A percentile compares a stretch with the other conserved stretches of the same genome.
phyloP scores from a whole-genome alignment of 495 filamentous ascomycete species.

The Aspergillus olivimuriae region DNA sequence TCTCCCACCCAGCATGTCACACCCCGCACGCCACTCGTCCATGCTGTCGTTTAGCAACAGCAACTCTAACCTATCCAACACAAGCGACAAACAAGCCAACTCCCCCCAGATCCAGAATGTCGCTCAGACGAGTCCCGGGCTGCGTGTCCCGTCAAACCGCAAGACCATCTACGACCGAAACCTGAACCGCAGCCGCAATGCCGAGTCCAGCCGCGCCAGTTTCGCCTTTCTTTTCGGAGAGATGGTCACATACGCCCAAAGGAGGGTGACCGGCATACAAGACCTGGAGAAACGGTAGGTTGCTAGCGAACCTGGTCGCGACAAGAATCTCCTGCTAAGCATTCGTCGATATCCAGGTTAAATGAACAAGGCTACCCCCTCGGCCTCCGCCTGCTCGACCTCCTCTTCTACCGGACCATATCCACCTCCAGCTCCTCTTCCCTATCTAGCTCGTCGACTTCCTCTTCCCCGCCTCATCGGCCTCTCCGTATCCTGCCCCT shows the following conservation, averaged over 20 bases:
- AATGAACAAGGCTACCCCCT: slow-evolving; percentile 94
- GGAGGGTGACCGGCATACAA: slow-evolving; percentile 80
- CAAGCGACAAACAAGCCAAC: slow-evolving; percentile 27
- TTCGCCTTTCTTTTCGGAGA: slow-evolving; percentile 95
- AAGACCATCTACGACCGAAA: slow-evolving; percentile 98
- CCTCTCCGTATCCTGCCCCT: slow-evolving; percentile 86
- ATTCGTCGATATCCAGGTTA: too few relatives aligned
- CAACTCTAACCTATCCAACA: slow-evolving; percentile 14
- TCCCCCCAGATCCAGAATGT: slow-evolving; percentile 24
- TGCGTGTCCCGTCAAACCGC: slow-evolving; percentile 87
- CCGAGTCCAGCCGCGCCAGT: slow-evolving; percentile 82
- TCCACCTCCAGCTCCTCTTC: slow-evolving; percentile 68
- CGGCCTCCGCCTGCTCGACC: slow-evolving; percentile 88
- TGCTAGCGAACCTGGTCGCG: background rate
- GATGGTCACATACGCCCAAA: slow-evolving; percentile 95
- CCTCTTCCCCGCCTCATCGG: slow-evolving; percentile 59
- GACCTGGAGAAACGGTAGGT: slow-evolving; percentile 84
- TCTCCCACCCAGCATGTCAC: slow-evolving; percentile 23
- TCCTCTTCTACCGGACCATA: slow-evolving; percentile 65
- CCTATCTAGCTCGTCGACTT: slow-evolving; percentile 70
- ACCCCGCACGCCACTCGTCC: slow-evolving; percentile 28
- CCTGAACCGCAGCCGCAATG: slow-evolving; percentile 76
- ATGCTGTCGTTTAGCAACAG: slow-evolving; percentile 36
- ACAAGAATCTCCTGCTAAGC: background rate
- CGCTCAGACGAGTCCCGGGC: slow-evolving; percentile 48